Percentiles rank a stretch among this genome's conserved stretches.
Evolutionary conservation across 495 filamentous ascomycete species (phyloP).

Genomic region (Hypoxylon crocopeplum): DNA sequence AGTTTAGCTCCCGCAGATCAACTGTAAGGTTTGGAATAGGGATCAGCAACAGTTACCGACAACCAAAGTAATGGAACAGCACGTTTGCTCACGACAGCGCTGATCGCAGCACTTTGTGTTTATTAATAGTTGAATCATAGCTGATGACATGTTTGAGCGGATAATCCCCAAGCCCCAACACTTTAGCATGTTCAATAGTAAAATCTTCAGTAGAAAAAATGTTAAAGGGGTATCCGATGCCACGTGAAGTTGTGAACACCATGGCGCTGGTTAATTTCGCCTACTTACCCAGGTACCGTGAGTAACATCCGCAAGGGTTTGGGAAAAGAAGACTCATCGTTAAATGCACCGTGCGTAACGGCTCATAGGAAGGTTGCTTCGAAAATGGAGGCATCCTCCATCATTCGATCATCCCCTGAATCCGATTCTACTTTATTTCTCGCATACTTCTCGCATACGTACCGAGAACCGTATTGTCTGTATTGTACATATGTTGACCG

Average conservation of each 20-base stretch:
- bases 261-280: constrained; percentile 14
- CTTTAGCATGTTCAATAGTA: background rate
- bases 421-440: no score
- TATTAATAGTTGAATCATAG: constrained; percentile 30
- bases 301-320: background rate
- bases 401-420: no score
- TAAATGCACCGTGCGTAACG: no score
- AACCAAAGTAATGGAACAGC: constrained; percentile 16
- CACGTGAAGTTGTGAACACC: constrained; percentile 2
- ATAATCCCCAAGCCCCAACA: background rate
- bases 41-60: constrained; percentile 24
- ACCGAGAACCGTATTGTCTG: no score
- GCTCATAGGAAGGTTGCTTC: no score
- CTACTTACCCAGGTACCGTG: background rate
- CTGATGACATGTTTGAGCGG: background rate
- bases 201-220: background rate
- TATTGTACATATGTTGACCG: no score
- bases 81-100: constrained; percentile 1
- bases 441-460: no score
- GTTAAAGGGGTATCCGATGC: background rate
- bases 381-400: no score
- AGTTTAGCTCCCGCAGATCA: constrained; percentile 34
- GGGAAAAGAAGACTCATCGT: background rate
- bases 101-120: constrained; percentile 1
- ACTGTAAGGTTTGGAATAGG: constrained; percentile 17